These are phyloP conservation scores for Neurospora intermedia DNA, from an alignment of 495 filamentous ascomycete genomes.

Conservation along the genomic window DNA sequence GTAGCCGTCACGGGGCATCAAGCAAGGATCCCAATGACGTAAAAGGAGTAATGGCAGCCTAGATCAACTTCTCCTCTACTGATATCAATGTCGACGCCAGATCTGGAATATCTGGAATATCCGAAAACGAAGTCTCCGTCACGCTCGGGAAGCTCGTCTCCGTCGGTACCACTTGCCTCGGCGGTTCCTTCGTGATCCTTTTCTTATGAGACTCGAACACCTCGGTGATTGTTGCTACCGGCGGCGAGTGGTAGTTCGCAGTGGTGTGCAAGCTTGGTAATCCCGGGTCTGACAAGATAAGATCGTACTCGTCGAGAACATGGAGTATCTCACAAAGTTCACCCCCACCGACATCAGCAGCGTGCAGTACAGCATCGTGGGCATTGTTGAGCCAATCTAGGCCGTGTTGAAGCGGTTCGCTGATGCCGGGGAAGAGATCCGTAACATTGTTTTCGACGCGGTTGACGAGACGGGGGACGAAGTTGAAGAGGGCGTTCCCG, in stretches of 20 bases:
- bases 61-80: neutral
- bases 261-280: slow-evolving; percentile 6
- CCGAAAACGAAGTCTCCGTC: slow-evolving; percentile 1
- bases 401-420: neutral
- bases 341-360: slow-evolving; percentile 2
- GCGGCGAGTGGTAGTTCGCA: slow-evolving; percentile 7
- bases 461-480: slow-evolving; percentile 8
- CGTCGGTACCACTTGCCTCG: slow-evolving; percentile 1
- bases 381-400: slow-evolving; percentile 7
- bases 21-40: neutral
- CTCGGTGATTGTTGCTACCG: slow-evolving; percentile 7
- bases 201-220: slow-evolving; percentile 8
- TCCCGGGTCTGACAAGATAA: slow-evolving; percentile 9
- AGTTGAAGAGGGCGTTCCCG: slow-evolving; percentile 2
- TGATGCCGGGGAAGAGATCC: slow-evolving; percentile 8
- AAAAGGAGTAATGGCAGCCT: neutral
- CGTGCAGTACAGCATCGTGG: slow-evolving; percentile 8
- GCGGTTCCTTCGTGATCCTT: slow-evolving; percentile 7
- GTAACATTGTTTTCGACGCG: slow-evolving; percentile 1
- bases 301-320: slow-evolving; percentile 5
- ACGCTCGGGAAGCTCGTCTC: slow-evolving; percentile 7
- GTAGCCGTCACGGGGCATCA: neutral
- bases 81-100: neutral
- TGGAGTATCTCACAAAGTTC: slow-evolving; percentile 9
- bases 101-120: neutral